These are phyloP conservation scores for Pholiota molesta DNA, from an alignment of 768 basidiomycete genomes.

Conservation along the genomic window DNA sequence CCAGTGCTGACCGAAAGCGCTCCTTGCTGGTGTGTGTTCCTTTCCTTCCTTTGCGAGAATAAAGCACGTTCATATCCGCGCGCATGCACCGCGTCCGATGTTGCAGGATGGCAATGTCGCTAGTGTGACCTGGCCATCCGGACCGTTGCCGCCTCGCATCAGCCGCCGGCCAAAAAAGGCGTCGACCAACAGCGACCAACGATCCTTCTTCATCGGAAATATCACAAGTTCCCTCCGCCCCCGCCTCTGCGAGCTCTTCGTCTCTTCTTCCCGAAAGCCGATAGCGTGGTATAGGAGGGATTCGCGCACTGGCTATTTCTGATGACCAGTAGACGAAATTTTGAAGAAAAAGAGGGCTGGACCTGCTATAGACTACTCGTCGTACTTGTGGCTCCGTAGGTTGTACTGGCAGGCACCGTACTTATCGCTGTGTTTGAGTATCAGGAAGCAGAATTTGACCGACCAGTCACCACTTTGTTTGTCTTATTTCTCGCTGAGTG, in stretches of 20 bases:
- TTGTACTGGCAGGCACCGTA: not conserved
- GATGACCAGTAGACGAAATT: not conserved
- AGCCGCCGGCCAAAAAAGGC: not conserved
- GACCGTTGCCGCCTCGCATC: conserved; percentile 8
- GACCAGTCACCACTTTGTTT: not conserved
- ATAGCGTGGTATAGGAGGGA: not conserved
- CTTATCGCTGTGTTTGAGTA: conserved; percentile 10
- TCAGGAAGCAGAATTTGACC: conserved; percentile 2
- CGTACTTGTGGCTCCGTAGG: not conserved
- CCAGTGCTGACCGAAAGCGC: no score
- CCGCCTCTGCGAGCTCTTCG: not conserved
- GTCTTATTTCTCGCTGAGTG: not conserved
- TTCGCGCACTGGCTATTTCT: not conserved
- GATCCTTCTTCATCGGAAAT: conserved; percentile 6
- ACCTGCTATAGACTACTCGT: not conserved
- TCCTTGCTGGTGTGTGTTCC: no score
- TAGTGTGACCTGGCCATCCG: not conserved
- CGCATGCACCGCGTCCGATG: not conserved
- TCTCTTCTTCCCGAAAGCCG: not conserved
- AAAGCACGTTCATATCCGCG: not conserved
- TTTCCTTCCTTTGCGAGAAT: not conserved
- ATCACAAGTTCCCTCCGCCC: not conserved
- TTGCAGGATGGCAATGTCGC: not conserved
- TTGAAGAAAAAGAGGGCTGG: not conserved
- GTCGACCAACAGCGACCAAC: no score